Percentiles rank a stretch among this genome's conserved stretches.
Evolutionary conservation across 352 stramenopile genomes (phyloP).

Genomic region (Phytophthora palmivora): DNA sequence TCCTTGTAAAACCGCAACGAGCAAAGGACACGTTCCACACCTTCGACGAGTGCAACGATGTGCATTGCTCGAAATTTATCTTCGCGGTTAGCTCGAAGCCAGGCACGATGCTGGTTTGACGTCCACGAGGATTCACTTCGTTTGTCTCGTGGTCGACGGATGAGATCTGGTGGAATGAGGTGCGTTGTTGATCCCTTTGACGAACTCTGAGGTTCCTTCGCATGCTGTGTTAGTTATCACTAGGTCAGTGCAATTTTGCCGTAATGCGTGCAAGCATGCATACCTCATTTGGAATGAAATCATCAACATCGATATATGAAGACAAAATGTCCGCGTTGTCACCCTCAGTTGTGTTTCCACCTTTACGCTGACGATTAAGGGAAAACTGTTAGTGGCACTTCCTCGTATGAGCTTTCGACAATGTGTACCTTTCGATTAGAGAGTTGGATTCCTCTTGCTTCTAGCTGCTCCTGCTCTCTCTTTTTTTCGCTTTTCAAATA

Average conservation of each 20-base stretch:
- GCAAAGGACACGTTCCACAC: constrained; percentile 50
- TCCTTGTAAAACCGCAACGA: constrained; percentile 60
- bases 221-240: constrained; percentile 4
- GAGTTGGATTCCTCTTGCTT: constrained; percentile 29
- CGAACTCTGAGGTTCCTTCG: constrained; percentile 14
- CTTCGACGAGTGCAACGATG: constrained; percentile 52
- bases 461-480: constrained; percentile 15
- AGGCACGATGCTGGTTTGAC: constrained; percentile 43
- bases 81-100: constrained; percentile 56
- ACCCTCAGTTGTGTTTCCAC: constrained; percentile 2
- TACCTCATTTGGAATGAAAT: constrained; percentile 49
- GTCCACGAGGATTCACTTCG: constrained; percentile 31
- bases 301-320: constrained; percentile 64
- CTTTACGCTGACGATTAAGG: constrained; percentile 13
- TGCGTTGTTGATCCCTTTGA: constrained; percentile 23
- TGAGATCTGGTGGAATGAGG: constrained; percentile 31
- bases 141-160: constrained; percentile 25
- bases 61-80: constrained; percentile 71
- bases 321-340: constrained; percentile 29
- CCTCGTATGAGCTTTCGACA: not conserved
- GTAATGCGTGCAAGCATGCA: not conserved
- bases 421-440: constrained; percentile 6
- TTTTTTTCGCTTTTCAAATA: constrained; percentile 24
- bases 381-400: not conserved
- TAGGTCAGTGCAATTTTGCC: not conserved